Evolutionary conservation across 192 early-diverging fungal species (phyloP), one percentile per base, ranked within the genome.

Genomic region (Linnemannia elongata): DNA sequence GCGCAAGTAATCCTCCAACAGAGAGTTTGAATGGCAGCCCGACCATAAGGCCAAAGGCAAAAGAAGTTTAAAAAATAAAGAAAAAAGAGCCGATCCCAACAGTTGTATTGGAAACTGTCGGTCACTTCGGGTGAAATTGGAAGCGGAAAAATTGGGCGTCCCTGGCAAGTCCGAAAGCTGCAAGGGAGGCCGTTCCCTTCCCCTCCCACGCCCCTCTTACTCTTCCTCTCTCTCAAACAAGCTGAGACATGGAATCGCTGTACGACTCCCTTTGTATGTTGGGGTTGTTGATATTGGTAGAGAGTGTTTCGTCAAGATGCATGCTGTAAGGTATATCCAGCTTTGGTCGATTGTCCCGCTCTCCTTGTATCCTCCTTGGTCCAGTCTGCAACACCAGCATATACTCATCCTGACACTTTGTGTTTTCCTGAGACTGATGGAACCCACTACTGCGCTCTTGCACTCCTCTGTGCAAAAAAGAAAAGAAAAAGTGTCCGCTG

Each of bases 91-190:
- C 41, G 8, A 30, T 30, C 27, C 27, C 60, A 66, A 33, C n/a
- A 66, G 27, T 63, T 30, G 30, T 30, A 9, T 13, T 66, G 30
- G 27, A 12, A 66, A 20, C n/a, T 74, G 45, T 49, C 44, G 44
- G 44, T 12, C 41, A 15, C 45, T 20, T 74, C 72, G 72, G 72
- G 42, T 47, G 72, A 74, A 74, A 24, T 45, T 74, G 72, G 72
- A 33, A 74, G 41, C 42, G 45, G 33, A 47, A 47, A 33, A 27
- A 8, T 45, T 45, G 20, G 42, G 41, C 42, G 45, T 42, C 33
- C 60, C 60, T 33, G 60, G 10, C 30, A 66, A 33, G 27, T 66
- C 60, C 60, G 60, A 66, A 57, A 57, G n/a, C 44, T 7, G 52
- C 17, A 60, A 60, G n/a, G 60, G 3, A 24, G n/a, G 20, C 49